Evolutionary conservation across 140 eudicot genomes (phyloP).

Genomic region (Senecio squalidus): DNA sequence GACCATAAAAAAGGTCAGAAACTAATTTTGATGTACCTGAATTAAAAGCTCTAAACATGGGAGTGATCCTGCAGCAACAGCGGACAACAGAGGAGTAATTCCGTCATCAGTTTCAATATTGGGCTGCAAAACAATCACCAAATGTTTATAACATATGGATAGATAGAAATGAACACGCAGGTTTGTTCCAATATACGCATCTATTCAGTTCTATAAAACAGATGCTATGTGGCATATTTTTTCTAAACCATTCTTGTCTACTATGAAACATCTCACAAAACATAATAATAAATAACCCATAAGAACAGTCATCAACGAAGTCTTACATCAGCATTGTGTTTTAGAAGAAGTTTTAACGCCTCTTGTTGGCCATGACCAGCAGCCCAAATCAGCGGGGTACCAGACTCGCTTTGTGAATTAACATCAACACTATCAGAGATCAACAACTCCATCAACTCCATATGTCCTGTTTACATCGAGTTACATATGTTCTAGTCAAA

Average conservation of each 20-base stretch:
- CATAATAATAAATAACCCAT: too few species aligned
- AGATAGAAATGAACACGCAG: background rate
- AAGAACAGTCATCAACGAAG: background rate
- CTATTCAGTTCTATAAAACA: too few species aligned
- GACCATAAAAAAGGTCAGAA: background rate
- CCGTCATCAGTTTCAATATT: constrained; percentile 84
- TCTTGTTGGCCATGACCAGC: constrained; percentile 88
- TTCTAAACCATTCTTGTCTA: too few species aligned
- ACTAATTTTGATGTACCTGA: constrained; percentile 43
- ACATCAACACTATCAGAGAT: constrained; percentile 54
- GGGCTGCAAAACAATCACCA: constrained; percentile 58
- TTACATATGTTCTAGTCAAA: too few species aligned
- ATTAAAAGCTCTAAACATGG: constrained; percentile 70
- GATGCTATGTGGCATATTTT: too few species aligned
- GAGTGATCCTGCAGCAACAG: constrained; percentile 93
- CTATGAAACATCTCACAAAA: too few species aligned
- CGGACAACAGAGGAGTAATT: constrained; percentile 76
- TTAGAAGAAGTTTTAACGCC: constrained; percentile 62
- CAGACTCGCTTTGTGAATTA: constrained; percentile 90
- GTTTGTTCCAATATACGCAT: too few species aligned
- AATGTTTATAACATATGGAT: background rate
- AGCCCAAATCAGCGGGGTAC: constrained; percentile 95
- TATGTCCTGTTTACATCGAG: too few species aligned
- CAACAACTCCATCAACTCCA: constrained; percentile 66
- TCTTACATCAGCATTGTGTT: constrained; percentile 87